Conservation (phyloP, 805 yeast genomes). For the Suhomyces vadensis region DNA sequence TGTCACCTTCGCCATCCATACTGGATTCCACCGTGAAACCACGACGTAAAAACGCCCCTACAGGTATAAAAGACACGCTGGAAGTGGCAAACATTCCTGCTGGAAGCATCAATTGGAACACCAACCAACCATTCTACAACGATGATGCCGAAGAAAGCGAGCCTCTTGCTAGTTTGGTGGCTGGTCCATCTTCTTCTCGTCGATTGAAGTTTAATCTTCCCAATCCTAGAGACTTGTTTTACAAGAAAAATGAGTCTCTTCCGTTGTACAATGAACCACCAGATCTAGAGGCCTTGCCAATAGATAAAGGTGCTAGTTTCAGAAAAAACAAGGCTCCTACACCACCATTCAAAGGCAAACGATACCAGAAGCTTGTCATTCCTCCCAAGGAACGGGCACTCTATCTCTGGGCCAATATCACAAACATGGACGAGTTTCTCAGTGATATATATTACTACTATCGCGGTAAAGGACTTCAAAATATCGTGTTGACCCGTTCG, state of each 20-base stretch:
- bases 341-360: slow-evolving; percentile 3
- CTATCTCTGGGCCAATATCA: slow-evolving; percentile 97
- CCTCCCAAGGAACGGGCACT: slow-evolving; percentile 70
- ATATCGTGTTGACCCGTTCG: slow-evolving; percentile 66
- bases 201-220: slow-evolving; percentile 16
- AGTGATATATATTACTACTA: slow-evolving; percentile 83
- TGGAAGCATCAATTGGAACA: slow-evolving; percentile 5
- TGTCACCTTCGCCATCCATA: slow-evolving; percentile 17
- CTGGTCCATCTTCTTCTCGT: slow-evolving; percentile 8
- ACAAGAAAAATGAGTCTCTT: slow-evolving; percentile 8
- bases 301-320: slow-evolving; percentile 27
- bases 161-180: slow-evolving; percentile 1
- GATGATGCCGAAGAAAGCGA: slow-evolving; percentile 7
- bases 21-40: slow-evolving; percentile 1
- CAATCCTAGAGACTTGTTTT: slow-evolving; percentile 9
- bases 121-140: not conserved
- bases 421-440: slow-evolving; percentile 83
- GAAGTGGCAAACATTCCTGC: not conserved
- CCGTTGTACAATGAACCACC: slow-evolving; percentile 18
- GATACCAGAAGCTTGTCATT: slow-evolving; percentile 19
- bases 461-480: slow-evolving; percentile 78
- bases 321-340: slow-evolving; percentile 12
- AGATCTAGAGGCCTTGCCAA: not conserved
- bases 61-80: not conserved
- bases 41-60: slow-evolving; percentile 1